Base-by-base conservation (phyloP, 495 filamentous ascomycete species). In the Penicillium macrosclerotiorum region DNA sequence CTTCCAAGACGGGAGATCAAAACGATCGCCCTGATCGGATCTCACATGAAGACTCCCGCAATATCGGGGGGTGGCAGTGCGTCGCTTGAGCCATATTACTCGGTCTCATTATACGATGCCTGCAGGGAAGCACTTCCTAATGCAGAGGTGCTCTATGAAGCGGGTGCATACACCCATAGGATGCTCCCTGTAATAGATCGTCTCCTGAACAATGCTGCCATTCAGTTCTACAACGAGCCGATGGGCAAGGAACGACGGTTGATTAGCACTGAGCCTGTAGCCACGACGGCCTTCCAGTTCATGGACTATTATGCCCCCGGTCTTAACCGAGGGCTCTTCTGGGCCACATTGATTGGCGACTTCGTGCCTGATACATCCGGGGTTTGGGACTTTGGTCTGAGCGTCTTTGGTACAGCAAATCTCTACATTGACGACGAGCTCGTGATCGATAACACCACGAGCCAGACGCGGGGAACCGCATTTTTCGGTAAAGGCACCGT, bases 61-160 rank as follows among this genome's bases (percentile, higher is more conserved):
- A 80, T 80, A 20, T 80, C 82, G 18, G 87, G 88, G 25, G 88
- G 88, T 40, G 85, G 88, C n/a, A 88, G 83, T 57, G 85, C 87
- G 11, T 81, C 78, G 38, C 71, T 91, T 20, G 81, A 84, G 47
- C 84, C 86, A 14, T 89, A 90, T 59, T 89, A 90, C 59, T 78
- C 74, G 20, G 69, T 82, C 14, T 80, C 80, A 2, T 76, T 82
- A 8, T 84, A 75, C 52, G 80, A 85, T 26, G 83, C 80, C 13
- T 76, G 85, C 14, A 75, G 73, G 13, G 76, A 77, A 45, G 54
- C 71, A 23, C 66, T 82, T 32, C 67, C 68, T 8, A 71, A 79
- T 50, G 73, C 74, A 20, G 71, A 75, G 30, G 61, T 69, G 4
- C 62, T 72, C 17, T 73, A 81, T 29, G 79, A 84, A 62, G 65